Evolutionary conservation across 202 grass and related monocot genomes (phyloP).

Genomic region (Brachypodium distachyon): DNA sequence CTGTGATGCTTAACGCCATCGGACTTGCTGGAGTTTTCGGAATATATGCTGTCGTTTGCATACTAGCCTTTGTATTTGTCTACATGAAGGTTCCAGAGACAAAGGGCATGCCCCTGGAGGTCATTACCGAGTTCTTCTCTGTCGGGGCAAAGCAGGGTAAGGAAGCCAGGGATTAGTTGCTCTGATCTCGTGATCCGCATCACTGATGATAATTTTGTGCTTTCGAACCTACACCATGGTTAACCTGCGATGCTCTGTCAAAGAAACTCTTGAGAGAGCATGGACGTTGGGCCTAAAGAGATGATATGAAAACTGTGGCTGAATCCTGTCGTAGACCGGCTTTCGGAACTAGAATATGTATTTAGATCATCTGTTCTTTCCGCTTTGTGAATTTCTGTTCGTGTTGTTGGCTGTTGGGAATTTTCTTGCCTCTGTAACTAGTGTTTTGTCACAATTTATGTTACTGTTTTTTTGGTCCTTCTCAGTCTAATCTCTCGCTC

Average conservation of each 20-base stretch:
- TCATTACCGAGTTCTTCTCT: slow-evolving; percentile 69
- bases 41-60: slow-evolving; percentile 49
- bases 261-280: slow-evolving; percentile 25
- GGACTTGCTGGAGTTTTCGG: slow-evolving; percentile 67
- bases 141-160: slow-evolving; percentile 55
- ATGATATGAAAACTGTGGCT: slow-evolving; percentile 7
- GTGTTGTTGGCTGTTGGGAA: slow-evolving; percentile 8
- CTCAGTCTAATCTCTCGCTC: not conserved
- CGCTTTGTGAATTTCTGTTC: not conserved
- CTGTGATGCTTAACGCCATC: slow-evolving; percentile 48
- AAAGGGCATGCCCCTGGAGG: slow-evolving; percentile 80
- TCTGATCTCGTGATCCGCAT: not conserved
- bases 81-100: slow-evolving; percentile 72
- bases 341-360: slow-evolving; percentile 34
- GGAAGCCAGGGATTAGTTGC: slow-evolving; percentile 24
- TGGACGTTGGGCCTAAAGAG: slow-evolving; percentile 7
- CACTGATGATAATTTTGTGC: slow-evolving; percentile 25
- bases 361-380: slow-evolving; percentile 33
- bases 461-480: not conserved
- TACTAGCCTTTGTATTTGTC: slow-evolving; percentile 49
- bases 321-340: not conserved
- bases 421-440: slow-evolving; percentile 29
- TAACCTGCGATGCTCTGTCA: slow-evolving; percentile 13
- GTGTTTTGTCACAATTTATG: slow-evolving; percentile 22
- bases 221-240: not conserved